Conservation (phyloP, 768 basidiomycete species). For the Obba rivulosa region DNA sequence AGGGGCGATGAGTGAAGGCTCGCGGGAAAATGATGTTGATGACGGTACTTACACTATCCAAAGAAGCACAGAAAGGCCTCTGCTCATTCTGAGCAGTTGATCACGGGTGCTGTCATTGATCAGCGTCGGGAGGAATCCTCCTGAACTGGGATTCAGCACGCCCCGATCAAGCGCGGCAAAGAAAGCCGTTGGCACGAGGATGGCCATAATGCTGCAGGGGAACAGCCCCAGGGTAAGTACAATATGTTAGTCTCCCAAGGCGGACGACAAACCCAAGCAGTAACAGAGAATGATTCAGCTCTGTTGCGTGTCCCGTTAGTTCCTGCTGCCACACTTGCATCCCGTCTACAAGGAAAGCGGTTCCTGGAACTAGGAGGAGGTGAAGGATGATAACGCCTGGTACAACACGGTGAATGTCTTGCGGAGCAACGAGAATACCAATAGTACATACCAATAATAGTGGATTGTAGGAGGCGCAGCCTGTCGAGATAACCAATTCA, state of each 20-base stretch:
- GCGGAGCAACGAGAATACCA: neutral
- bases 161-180: constrained; percentile 53
- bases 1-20: neutral
- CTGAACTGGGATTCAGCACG: constrained; percentile 12
- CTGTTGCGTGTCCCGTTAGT: constrained; percentile 56
- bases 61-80: constrained; percentile 59
- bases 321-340: constrained; percentile 63
- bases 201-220: constrained; percentile 46
- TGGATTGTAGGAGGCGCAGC: constrained; percentile 60
- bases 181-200: constrained; percentile 63
- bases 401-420: neutral
- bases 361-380: constrained; percentile 64
- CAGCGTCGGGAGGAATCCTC: constrained; percentile 15
- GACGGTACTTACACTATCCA: constrained; percentile 44
- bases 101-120: constrained; percentile 40
- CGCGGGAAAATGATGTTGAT: no score
- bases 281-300: constrained; percentile 66
- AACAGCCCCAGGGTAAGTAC: neutral
- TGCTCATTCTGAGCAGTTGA: constrained; percentile 55
- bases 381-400: constrained; percentile 70
- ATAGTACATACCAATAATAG: constrained; percentile 46
- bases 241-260: neutral
- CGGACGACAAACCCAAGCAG: constrained; percentile 51
- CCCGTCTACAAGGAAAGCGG: constrained; percentile 67
- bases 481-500: constrained; percentile 24